Percentiles rank a stretch among this genome's conserved stretches.
These are phyloP conservation scores for Saururus chinensis DNA, from an alignment of 164 flowering plant species.

Conservation along the genomic window DNA sequence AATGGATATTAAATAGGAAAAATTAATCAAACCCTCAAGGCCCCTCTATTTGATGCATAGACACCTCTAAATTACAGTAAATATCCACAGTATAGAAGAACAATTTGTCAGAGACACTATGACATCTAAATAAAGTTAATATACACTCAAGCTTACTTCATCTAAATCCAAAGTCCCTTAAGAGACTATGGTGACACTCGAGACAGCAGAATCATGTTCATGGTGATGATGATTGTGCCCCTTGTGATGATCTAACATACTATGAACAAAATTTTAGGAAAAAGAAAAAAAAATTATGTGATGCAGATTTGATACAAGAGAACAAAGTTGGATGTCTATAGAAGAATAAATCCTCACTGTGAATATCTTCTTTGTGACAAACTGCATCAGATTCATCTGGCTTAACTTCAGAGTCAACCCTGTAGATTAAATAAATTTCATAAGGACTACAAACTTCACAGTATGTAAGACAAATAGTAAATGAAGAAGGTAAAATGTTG, in stretches of 20 bases:
- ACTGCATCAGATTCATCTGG: slow-evolving; percentile 26
- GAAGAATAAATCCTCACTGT: slow-evolving; percentile 25
- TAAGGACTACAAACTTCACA: neutral
- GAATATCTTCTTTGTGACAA: slow-evolving; percentile 30
- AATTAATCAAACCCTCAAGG: no score
- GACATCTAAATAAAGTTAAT: neutral
- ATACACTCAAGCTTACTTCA: slow-evolving; percentile 43
- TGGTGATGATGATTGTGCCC: slow-evolving; percentile 59
- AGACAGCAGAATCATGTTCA: slow-evolving; percentile 80
- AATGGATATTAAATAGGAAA: no score
- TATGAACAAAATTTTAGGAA: neutral
- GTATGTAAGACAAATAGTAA: neutral
- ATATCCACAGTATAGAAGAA: no score
- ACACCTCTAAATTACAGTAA: no score
- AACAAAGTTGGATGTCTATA: neutral
- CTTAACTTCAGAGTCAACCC: slow-evolving; percentile 66
- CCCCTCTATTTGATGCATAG: no score
- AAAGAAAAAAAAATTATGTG: neutral
- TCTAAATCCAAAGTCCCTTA: slow-evolving; percentile 88
- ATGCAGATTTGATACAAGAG: neutral
- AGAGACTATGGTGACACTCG: slow-evolving; percentile 84
- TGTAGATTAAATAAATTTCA: slow-evolving; percentile 14
- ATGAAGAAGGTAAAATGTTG: neutral
- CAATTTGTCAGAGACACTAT: no score
- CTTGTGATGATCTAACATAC: slow-evolving; percentile 31